Base-by-base conservation (phyloP, 2,329 filamentous ascomycete species). In the Alternaria incomplexa region DNA sequence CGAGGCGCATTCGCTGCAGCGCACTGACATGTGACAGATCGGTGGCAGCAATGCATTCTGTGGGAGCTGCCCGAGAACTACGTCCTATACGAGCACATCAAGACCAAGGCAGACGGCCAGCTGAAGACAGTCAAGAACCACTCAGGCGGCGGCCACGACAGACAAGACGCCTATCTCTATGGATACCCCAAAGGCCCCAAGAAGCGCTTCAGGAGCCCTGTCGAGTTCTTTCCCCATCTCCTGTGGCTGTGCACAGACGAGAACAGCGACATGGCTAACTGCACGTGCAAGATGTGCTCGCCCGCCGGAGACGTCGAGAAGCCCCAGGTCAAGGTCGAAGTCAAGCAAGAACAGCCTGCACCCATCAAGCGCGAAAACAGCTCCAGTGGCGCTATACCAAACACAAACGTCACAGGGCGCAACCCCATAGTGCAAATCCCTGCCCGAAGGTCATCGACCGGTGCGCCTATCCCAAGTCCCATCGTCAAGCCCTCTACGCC, bases 151-250 rank as follows among this genome's bases (percentile, higher is more conserved):
- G 83, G 81, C 11, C 85, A 84, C 64, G 85, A 87, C 70, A 79
- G 86, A 58, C 85, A 87, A 68, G 87, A 89, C 71, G 85, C 85
- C 30, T 89, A 88, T 66, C 80, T 89, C 6, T 89, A 88, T 72
- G 87, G 87, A 20, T 86, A 89, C 70, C 87, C 86, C 3, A 78
- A 82, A 48, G 87, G 86, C 15, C 81, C 84, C 17, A 85, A 83
- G 73, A 88, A 88, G 76, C 82, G 86, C 52, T 89, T 84, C 72
- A 78, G 87, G 58, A 88, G 86, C 69, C 86, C 87, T 0, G 83
- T 82, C 55, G 87, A 89, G 65, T 89, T 89, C 79, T 87, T 88
- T 64, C 86, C 85, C 3, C 87, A 89, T 72, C 76, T 89, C 4
- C 74, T 88, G 2, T 88, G 87, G 85, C 82, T 89, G 2, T 80